Base-by-base conservation (phyloP, 2,329 filamentous ascomycete genomes). In the Helotiales sp. region DNA sequence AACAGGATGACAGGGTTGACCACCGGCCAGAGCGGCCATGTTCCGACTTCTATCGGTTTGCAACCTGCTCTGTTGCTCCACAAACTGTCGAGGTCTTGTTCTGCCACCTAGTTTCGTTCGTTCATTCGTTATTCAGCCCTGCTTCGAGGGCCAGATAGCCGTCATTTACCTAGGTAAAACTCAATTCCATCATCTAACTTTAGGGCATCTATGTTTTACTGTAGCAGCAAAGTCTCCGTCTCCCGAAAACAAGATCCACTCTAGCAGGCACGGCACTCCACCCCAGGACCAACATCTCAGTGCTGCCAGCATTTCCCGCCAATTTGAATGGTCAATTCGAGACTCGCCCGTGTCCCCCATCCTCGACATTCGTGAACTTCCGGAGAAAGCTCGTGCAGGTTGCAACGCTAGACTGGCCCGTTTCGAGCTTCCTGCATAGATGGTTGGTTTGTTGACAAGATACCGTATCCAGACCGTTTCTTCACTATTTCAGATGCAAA, bases 351-450 rank as follows among this genome's bases (percentile, higher is more conserved):
- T 40, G 26, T n/a, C 24, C 57, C 57, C 37, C 57, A 28, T 47
- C 15, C 57, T 60, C 37, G 15, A 45, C 37, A 3, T 47, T n/a
- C 57, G 30, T 32, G 52, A 37, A 37, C 6, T 45, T 30, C 30
- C 24, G 37, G 34, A 45, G 59, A 52, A 61, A 60, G 47, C 32
- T 55, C 26, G 32, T 69, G 67, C 66, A 60, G 64, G 37, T 49
- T 67, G 58, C 63, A 63, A 64, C 32, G 63, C 61, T 63, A 67
- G 63, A 55, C 37, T 40, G 55, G 13, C 34, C 57, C 52, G 20
- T 66, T 71, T 64, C 45, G 40, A 69, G 64, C 59, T 34, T 37
- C 40, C 34, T 69, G 65, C 67, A 67, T 65, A n/a, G n/a, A n/a
- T n/a, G n/a, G n/a, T n/a, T n/a, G n/a, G n/a, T n/a, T n/a, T n/a